Evolutionary conservation across 2,329 filamentous ascomycete species (phyloP).

Genomic region (Colletotrichum orchidophilum): DNA sequence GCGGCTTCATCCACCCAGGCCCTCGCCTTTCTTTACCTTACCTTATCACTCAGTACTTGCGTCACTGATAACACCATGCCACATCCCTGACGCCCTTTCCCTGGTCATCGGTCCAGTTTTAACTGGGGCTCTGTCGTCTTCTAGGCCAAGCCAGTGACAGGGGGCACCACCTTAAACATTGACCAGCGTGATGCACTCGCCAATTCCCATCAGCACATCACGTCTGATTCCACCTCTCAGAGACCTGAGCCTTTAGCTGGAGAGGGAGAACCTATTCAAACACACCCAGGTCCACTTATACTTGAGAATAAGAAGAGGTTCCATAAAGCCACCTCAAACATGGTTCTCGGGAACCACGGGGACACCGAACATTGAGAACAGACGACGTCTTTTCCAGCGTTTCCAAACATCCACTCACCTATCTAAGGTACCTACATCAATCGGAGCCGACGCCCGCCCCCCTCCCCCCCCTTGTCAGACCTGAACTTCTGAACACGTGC

Average conservation of each 20-base stretch:
- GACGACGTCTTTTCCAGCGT: slow-evolving; percentile 7
- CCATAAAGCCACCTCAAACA: not conserved
- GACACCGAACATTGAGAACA: slow-evolving; percentile 6
- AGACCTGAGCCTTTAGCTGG: slow-evolving; percentile 1
- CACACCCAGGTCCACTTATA: not conserved
- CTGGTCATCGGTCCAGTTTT: slow-evolving; percentile 30
- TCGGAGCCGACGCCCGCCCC: not conserved
- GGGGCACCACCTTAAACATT: slow-evolving; percentile 28
- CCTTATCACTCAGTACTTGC: slow-evolving; percentile 32
- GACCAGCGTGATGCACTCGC: slow-evolving; percentile 30
- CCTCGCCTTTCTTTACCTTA: no score
- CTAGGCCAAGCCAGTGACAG: slow-evolving; percentile 28
- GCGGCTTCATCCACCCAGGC: no score
- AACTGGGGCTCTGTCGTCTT: slow-evolving; percentile 29
- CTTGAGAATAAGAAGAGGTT: not conserved
- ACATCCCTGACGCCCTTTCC: slow-evolving; percentile 22
- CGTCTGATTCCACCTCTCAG: not conserved
- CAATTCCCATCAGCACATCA: slow-evolving; percentile 11
- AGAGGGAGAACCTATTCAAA: not conserved
- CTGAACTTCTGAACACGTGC: slow-evolving; percentile 30
- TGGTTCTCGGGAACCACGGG: not conserved
- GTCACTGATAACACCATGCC: slow-evolving; percentile 34
- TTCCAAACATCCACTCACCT: not conserved
- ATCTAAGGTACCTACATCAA: not conserved
- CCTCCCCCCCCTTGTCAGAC: slow-evolving; percentile 10